Conservation (phyloP, 2,329 filamentous ascomycete genomes). For the Talaromyces sp. region DNA sequence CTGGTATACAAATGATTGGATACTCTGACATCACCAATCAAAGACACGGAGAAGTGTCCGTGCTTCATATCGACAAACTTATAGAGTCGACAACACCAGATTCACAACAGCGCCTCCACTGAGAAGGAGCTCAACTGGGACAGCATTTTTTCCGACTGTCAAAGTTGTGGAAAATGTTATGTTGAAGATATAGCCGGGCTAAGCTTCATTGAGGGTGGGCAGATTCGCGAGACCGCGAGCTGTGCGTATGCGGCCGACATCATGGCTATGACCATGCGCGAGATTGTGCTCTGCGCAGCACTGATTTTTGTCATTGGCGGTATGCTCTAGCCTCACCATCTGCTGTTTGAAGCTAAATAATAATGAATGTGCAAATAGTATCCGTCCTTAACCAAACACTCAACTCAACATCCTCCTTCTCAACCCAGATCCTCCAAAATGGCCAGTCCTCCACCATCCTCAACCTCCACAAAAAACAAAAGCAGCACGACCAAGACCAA, state of each 20-base stretch:
- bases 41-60: neutral
- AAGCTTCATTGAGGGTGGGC: neutral
- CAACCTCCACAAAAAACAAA: constrained; percentile 2
- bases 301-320: constrained; percentile 18
- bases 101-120: neutral
- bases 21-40: neutral
- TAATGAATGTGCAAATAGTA: constrained; percentile 1
- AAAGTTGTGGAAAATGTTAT: too few species aligned
- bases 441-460: neutral
- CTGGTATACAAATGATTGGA: neutral
- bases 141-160: neutral
- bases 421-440: neutral
- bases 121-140: neutral
- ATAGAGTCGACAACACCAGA: neutral
- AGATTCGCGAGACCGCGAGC: neutral
- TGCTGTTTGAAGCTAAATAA: neutral
- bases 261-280: constrained; percentile 18
- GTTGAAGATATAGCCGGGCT: neutral
- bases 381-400: constrained; percentile 17
- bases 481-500: constrained; percentile 7
- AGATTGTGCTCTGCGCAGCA: constrained; percentile 17
- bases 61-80: neutral
- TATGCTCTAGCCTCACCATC: neutral
- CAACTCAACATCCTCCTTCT: constrained; percentile 5
- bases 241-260: neutral